Evolutionary conservation across 2,329 filamentous ascomycete species (phyloP), one percentile per base, ranked within the genome.

Genomic region (Blumeria graminis): DNA sequence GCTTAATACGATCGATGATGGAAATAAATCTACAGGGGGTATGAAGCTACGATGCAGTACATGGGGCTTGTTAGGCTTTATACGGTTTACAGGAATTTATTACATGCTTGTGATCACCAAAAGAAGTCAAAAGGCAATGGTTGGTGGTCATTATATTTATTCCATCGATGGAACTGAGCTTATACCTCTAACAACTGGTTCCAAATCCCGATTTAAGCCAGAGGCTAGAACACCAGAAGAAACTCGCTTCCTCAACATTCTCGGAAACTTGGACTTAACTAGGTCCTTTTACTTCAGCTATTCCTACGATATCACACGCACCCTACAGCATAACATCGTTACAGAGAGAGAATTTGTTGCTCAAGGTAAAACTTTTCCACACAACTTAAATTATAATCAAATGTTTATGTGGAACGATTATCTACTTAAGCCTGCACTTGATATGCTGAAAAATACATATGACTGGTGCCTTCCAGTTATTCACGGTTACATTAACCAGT

Each of bases 371-470:
- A 71, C 77, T 1, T 75, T 77, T 33, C 73, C 76, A 6, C 72
- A 74, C 43, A 72, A 76, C 33, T 75, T 77, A 35, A 79, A 88
- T 62, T 84, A 84, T 66, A 94, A 95, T 64, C 79, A 84, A 41
- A 98, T 98, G 92, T 98, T 98, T 66, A 84, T 96, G 2, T 98
- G 92, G 92, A 98, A 98, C 63, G 80, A 86, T 62, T 85, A 95
- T 68, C 74, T 98, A 4, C 75, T 98, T 16, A 75, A 82, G 58
- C 89, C 92, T 0, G 87, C 84, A 0, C 72, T 77, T 11, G 70
- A 72, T 16, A 76, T 76, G 6, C 71, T 98, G 41, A 82, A 83
- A 60, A 84, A 89, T 63, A 81, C 86, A 0, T 94, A 86, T 65
- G 88, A 96, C 65, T 98, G 92, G 92, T 98, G 90, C 67, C 76